Base-by-base conservation (phyloP, 1,284 basidiomycete genomes). In the Termitomyces sp. region DNA sequence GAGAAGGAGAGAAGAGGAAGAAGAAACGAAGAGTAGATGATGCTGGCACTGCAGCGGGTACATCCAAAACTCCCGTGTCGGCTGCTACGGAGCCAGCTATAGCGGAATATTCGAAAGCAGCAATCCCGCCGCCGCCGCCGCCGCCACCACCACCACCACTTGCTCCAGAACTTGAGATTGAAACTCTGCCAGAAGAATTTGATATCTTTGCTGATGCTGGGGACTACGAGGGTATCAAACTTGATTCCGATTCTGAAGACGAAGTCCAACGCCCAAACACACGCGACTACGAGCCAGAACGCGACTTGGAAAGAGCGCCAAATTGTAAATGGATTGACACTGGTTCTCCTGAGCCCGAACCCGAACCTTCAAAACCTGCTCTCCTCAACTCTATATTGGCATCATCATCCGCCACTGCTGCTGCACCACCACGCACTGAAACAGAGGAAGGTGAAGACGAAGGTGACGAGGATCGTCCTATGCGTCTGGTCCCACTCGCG, bases 171-270 rank as follows among this genome's bases (percentile, higher is more conserved):
- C 57, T 41, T 28, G 72, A 74, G 55, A 65, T 69, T 7, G 73
- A 75, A 54, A 65, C 69, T 2, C 45, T 73, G 7, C 73, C 76
- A 40, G 79, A 82, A 17, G 78, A 88, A 53, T 75, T 87, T 54
- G 82, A 90, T 64, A 96, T 96, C 53, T 97, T 97, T 68, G 90
- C 84, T 1, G 93, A 78, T 50, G 92, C 82, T 1, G 92, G 88
- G 7, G 90, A 92, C 41, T 97, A 96, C 68, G 77, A 85, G 50
- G 91, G 88, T n/a, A 50, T 60, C 5, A 48, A 58, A 1, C 64
- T 89, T 13, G 79, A 80, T 46, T 65, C 81, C 6, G 84, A 83
- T 19, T 81, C 83, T 13, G 82, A 81, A 12, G 73, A 73, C 24
- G 72, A 73, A 33, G 5, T 19, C 15, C 43, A 45, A 26, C 42